Evolutionary conservation across 2,329 filamentous ascomycete genomes (phyloP), one percentile per base, ranked within the genome.

Genomic region (Westerdykella aurantiaca): DNA sequence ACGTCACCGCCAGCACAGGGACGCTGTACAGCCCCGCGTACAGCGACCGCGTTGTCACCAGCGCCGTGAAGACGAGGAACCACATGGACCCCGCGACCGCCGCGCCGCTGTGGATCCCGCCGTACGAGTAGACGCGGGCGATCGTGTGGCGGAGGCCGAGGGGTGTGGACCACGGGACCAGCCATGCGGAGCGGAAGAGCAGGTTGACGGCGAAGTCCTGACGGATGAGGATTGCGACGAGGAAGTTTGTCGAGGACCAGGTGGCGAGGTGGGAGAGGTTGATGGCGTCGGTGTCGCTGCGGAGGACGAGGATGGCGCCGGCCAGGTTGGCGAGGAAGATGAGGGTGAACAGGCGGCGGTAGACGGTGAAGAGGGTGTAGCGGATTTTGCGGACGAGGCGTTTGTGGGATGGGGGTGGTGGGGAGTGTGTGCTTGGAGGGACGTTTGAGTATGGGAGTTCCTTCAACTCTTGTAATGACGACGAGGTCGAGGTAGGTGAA

Each of bases 301-400:
- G 29, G 16, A 53, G 31, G 29, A 61, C 13, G 10, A 53, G 17
- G 34, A 56, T 11, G 12, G 62, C 41, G 12, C 57, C 52, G 16
- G 60, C 51, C 11, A 65, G 12, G 48, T 74, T 74, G 51, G 58
- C 52, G 29, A 71, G 18, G 48, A 72, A 64, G 34, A 71, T 56
- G 16, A 72, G 41, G 4, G 66, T 61, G 50, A 74, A 73, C 29
- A 75, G 61, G 22, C 69, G 64, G 22, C 67, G 63, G 51, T 72
- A 73, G 12, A 58, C 58, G 1, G 50, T 57, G 35, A 58, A 50
- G 42, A 56, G 11, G 14, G 44, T 51, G 33, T 53, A 51, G 1
- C 47, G 47, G 4, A 62, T 31, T 34, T 47, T 29, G 23, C 60
- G 51, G 22, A 60, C 2, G n/a, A 55, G 6, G 21, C 45, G 39